A percentile compares a stretch with the other conserved stretches of the same genome.
These are phyloP conservation scores for Carex parvula DNA, from an alignment of 176 grass and related monocot genomes.

Conservation along the genomic window DNA sequence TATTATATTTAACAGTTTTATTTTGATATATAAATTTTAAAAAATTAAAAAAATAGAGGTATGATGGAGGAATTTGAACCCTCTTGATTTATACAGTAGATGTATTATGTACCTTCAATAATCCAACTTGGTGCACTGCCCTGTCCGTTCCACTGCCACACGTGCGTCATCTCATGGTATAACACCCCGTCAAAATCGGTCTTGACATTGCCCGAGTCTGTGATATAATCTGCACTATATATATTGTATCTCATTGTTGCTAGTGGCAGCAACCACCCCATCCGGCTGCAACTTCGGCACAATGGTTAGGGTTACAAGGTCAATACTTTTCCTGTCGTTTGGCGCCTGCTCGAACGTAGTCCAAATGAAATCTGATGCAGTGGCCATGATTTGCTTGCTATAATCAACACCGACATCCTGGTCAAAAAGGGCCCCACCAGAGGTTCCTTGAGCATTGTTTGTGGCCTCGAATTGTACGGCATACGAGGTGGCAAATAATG, in stretches of 20 bases:
- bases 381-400: conserved; percentile 48
- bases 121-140: conserved; percentile 26
- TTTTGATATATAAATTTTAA: too few relatives aligned
- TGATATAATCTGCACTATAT: conserved; percentile 34
- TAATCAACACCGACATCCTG: conserved; percentile 43
- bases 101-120: conserved; percentile 29
- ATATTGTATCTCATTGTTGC: conserved; percentile 47
- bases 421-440: conserved; percentile 54
- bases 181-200: conserved; percentile 55
- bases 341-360: conserved; percentile 37
- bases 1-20: too few relatives aligned
- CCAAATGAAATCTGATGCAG: conserved; percentile 63
- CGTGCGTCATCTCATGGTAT: conserved; percentile 61
- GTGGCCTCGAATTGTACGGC: conserved; percentile 48
- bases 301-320: conserved; percentile 39
- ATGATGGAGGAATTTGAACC: too few relatives aligned
- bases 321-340: conserved; percentile 34
- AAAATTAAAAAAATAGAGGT: too few relatives aligned
- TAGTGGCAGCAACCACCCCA: conserved; percentile 42
- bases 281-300: conserved; percentile 25
- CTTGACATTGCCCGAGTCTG: conserved; percentile 36
- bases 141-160: conserved; percentile 79
- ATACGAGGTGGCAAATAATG: not conserved
- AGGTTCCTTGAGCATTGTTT: conserved; percentile 51
- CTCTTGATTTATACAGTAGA: too few relatives aligned